phyloP scores from a whole-genome alignment of 108 stramenopile species.

The Cyclotella atomus region DNA sequence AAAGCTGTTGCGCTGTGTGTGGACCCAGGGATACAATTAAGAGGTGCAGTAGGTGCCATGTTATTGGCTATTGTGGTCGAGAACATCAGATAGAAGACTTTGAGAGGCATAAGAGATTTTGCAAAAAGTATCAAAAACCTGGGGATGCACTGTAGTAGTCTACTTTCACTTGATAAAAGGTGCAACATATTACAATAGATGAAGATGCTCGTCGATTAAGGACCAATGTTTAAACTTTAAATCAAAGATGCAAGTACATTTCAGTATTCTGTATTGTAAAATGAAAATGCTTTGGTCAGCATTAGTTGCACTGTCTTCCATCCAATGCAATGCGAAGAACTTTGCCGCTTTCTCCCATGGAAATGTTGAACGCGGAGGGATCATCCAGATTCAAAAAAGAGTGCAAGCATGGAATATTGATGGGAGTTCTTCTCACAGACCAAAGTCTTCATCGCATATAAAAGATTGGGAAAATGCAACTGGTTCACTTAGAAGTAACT shows the following conservation, averaged over 20 bases:
- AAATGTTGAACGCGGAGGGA: no score
- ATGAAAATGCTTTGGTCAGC: no score
- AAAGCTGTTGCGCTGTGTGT: conserved; percentile 1
- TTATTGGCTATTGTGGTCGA: not conserved
- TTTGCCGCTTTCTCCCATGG: no score
- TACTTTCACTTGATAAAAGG: not conserved
- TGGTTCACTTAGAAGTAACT: not conserved
- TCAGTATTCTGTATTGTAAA: no score
- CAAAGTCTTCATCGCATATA: not conserved
- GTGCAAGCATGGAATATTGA: not conserved
- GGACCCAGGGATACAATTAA: not conserved
- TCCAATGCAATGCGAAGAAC: no score
- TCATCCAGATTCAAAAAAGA: not conserved
- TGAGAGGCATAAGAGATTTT: not conserved
- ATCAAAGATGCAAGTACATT: no score
- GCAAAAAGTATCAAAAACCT: not conserved
- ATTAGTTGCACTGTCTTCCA: no score
- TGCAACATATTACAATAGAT: not conserved
- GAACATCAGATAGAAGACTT: conserved; percentile 8
- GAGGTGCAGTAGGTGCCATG: not conserved
- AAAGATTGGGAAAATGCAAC: not conserved
- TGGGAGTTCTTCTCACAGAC: conserved; percentile 1
- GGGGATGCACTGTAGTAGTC: not conserved
- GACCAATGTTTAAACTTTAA: no score
- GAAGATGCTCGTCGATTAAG: no score